Conservation (phyloP, 2,329 filamentous ascomycete genomes). For the Sporothrix brasiliensis region DNA sequence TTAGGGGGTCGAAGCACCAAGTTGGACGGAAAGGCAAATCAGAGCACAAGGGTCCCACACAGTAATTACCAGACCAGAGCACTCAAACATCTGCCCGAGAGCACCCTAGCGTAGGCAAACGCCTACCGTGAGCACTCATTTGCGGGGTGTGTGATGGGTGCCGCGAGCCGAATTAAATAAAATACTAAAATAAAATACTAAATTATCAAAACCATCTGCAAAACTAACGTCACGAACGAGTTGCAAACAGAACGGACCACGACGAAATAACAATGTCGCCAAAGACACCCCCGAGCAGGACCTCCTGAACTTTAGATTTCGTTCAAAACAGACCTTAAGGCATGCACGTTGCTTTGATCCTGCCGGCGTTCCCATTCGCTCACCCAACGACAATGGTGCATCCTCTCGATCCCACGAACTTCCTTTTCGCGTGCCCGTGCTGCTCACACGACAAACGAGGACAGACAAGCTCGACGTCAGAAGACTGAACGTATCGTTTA, state of each 20-base stretch:
- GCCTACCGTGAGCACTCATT: background rate
- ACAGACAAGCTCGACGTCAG: background rate
- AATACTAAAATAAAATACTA: conserved; percentile 15
- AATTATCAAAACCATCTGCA: background rate
- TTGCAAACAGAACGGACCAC: too few relatives aligned
- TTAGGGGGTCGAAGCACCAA: background rate
- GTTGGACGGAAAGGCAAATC: too few relatives aligned
- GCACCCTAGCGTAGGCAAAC: conserved; percentile 9
- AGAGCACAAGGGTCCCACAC: background rate
- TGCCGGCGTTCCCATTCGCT: background rate
- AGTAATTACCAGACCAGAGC: background rate
- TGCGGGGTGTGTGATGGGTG: conserved; percentile 21
- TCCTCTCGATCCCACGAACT: background rate
- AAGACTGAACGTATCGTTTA: background rate
- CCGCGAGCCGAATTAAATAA: conserved; percentile 1
- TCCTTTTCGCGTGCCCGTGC: background rate
- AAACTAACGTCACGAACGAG: conserved; percentile 2
- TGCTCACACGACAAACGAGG: background rate
- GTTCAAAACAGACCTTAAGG: background rate
- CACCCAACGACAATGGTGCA: background rate
- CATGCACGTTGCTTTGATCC: conserved; percentile 4
- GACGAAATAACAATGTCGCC: background rate
- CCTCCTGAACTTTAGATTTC: background rate
- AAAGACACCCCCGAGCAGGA: background rate
- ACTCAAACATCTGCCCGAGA: background rate